Evolutionary conservation across 1,284 basidiomycete species (phyloP).

Genomic region (Cutaneotrichosporon cyanovorans): DNA sequence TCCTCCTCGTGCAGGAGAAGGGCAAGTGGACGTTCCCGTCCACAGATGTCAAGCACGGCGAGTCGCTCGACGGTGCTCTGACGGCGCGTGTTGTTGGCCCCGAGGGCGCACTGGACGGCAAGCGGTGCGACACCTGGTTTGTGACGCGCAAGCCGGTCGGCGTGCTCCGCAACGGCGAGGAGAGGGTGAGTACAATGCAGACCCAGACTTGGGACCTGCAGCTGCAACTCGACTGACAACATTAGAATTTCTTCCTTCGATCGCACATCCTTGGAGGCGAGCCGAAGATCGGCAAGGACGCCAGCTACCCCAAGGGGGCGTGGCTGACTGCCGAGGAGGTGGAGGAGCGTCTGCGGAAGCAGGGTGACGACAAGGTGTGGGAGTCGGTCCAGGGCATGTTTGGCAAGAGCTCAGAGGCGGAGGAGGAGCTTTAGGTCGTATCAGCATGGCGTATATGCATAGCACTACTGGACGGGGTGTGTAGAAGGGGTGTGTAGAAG

Average conservation of each 20-base stretch:
- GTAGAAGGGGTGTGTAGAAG: too few relatives aligned
- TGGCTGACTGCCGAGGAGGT: slow-evolving; percentile 38
- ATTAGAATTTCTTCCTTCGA: slow-evolving; percentile 45
- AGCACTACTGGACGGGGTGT: too few relatives aligned
- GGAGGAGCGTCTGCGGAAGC: slow-evolving; percentile 27
- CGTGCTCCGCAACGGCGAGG: slow-evolving; percentile 24
- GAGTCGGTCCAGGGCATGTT: slow-evolving; percentile 37
- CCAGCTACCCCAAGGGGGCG: slow-evolving; percentile 26
- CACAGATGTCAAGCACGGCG: slow-evolving; percentile 23
- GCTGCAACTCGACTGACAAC: slow-evolving; percentile 4
- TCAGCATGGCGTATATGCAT: slow-evolving; percentile 11
- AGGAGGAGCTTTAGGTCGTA: slow-evolving; percentile 10
- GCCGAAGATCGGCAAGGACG: slow-evolving; percentile 26
- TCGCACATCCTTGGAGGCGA: slow-evolving; percentile 44
- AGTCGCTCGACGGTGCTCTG: slow-evolving; percentile 38
- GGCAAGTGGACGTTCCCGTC: slow-evolving; percentile 68
- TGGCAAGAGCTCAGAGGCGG: slow-evolving; percentile 17
- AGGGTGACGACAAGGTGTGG: slow-evolving; percentile 37
- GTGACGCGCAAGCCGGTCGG: slow-evolving; percentile 44
- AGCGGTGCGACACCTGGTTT: slow-evolving; percentile 43
- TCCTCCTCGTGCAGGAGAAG: slow-evolving; percentile 62
- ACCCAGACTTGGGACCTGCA: too few relatives aligned
- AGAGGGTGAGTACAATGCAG: slow-evolving; percentile 27
- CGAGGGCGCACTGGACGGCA: slow-evolving; percentile 31
- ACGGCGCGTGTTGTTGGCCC: slow-evolving; percentile 26